Conservation (phyloP, 305 asterid genomes). For the Ajuga reptans region DNA sequence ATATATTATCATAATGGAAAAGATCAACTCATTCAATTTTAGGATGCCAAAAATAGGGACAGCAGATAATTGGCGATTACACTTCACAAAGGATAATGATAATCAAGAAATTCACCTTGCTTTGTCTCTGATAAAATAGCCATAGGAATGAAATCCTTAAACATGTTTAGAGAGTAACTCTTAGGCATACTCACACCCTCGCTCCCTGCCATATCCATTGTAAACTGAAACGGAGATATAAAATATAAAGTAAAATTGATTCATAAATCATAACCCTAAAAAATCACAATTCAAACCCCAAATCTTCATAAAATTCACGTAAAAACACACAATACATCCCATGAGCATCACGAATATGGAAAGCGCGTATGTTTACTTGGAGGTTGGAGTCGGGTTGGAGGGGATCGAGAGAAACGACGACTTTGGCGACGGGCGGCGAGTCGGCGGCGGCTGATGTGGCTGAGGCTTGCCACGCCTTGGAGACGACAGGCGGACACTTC, state of each 20-base stretch:
- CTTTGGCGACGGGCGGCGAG: constrained; percentile 62
- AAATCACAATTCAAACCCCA: background rate
- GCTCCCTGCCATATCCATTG: constrained; percentile 81
- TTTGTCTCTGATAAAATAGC: constrained; percentile 59
- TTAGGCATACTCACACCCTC: constrained; percentile 53
- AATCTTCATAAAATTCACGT: background rate
- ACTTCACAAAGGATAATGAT: background rate
- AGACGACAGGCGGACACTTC: constrained; percentile 87
- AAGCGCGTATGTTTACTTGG: constrained; percentile 29
- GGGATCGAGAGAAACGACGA: constrained; percentile 74
- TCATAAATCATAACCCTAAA: constrained; percentile 12
- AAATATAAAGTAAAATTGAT: background rate
- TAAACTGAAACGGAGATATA: constrained; percentile 38
- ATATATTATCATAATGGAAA: too few relatives aligned
- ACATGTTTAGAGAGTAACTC: constrained; percentile 72
- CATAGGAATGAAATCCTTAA: constrained; percentile 86
- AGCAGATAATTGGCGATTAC: background rate
- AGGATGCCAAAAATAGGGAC: background rate
- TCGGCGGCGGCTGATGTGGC: constrained; percentile 43
- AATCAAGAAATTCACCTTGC: constrained; percentile 44
- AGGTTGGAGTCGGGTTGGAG: constrained; percentile 42
- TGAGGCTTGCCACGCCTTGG: constrained; percentile 69
- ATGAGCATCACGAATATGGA: background rate
- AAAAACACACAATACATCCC: background rate
- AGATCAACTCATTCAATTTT: background rate